Percentiles rank a stretch among this genome's conserved stretches.
Evolutionary conservation across 83 land plant species (phyloP).

Genomic region (Larix sibirica): DNA sequence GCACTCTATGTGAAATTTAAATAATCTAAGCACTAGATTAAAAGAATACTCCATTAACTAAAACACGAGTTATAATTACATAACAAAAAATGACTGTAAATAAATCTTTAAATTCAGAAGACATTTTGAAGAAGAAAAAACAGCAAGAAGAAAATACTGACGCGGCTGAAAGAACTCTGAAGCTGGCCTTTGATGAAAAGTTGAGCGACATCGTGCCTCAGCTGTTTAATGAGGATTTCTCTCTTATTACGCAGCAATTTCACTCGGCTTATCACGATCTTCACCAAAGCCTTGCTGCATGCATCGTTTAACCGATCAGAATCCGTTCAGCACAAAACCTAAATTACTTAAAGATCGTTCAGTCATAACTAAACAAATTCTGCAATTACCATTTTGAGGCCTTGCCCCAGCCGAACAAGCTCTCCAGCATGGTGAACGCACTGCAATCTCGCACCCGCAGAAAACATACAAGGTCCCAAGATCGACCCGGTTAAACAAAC

Average conservation of each 20-base stretch:
- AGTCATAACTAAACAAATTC: not conserved
- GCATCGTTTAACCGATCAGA: not conserved
- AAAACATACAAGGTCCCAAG: not conserved
- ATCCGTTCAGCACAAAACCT: not conserved
- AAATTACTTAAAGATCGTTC: not conserved
- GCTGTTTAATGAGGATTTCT: slow-evolving; percentile 13
- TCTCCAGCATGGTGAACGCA: slow-evolving; percentile 3
- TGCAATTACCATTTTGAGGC: slow-evolving; percentile 30
- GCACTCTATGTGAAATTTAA: not conserved
- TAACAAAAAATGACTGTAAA: no score
- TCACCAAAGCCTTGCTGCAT: slow-evolving; percentile 32
- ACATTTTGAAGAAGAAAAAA: no score
- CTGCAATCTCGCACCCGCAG: not conserved
- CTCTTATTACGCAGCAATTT: slow-evolving; percentile 34
- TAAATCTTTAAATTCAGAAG: no score
- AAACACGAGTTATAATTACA: no score
- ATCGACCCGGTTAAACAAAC: not conserved
- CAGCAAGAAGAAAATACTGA: not conserved
- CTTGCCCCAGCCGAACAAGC: slow-evolving; percentile 32
- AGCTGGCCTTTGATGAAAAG: slow-evolving; percentile 27
- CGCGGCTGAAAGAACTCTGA: slow-evolving; percentile 21
- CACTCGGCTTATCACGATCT: slow-evolving; percentile 21
- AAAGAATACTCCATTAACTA: not conserved
- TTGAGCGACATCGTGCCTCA: slow-evolving; percentile 22
- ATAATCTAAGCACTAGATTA: not conserved